Percentiles rank a stretch among this genome's conserved stretches.
Conservation (phyloP, 441 rosid genomes). For the Brassica balearica region DNA sequence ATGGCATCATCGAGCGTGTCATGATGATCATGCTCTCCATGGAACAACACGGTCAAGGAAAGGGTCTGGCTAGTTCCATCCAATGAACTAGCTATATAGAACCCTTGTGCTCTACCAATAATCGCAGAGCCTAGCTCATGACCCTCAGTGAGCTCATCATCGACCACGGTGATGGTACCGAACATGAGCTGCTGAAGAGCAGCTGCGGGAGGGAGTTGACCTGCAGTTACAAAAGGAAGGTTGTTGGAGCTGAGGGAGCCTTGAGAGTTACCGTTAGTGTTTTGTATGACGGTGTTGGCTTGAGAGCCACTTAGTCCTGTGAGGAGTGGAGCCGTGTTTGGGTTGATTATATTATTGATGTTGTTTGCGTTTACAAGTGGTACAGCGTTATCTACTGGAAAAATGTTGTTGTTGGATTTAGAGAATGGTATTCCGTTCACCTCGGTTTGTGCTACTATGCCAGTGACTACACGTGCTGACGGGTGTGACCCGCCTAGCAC, state of each 20-base stretch:
- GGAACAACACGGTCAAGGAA: conserved; percentile 54
- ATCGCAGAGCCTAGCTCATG: conserved; percentile 61
- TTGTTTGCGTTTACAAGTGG: conserved; percentile 52
- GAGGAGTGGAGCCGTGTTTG: conserved; percentile 56
- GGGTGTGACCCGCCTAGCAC: conserved; percentile 63
- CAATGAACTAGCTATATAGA: conserved; percentile 63
- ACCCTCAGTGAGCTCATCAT: conserved; percentile 62
- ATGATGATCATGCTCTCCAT: conserved; percentile 45
- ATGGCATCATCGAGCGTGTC: conserved; percentile 46
- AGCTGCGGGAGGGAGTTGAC: conserved; percentile 61
- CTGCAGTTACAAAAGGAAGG: conserved; percentile 66
- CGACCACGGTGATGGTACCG: conserved; percentile 62
- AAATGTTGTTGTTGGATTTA: conserved; percentile 52
- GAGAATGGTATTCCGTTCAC: conserved; percentile 63
- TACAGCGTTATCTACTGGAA: conserved; percentile 53
- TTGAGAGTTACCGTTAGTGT: conserved; percentile 48
- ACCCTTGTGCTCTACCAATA: conserved; percentile 66
- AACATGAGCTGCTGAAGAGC: conserved; percentile 67
- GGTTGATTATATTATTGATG: conserved; percentile 52
- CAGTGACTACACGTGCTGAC: conserved; percentile 61
- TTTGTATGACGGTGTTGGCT: conserved; percentile 51
- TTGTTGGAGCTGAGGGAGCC: conserved; percentile 42
- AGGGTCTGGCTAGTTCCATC: conserved; percentile 69
- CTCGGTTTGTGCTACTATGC: conserved; percentile 58
- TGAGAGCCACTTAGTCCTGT: conserved; percentile 61